phyloP scores from a whole-genome alignment of 2,329 filamentous ascomycete species.

The Sclerotinia glacialis region DNA sequence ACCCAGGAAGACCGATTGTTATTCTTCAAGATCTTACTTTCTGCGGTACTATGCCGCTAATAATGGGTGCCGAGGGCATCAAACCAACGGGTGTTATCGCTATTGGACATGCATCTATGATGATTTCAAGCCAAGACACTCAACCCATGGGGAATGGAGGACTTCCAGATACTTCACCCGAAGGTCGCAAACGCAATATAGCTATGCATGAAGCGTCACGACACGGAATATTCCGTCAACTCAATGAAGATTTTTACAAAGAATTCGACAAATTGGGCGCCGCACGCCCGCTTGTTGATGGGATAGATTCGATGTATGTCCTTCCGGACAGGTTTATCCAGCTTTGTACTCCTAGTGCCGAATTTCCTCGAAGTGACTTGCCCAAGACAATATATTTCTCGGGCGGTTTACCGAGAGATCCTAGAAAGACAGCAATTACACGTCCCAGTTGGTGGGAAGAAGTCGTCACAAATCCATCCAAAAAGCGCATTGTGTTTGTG shows the following conservation, averaged over 20 bases:
- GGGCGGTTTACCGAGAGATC: background rate
- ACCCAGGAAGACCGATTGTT: background rate
- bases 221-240: constrained; percentile 10
- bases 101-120: constrained; percentile 42
- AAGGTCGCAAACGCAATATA: constrained; percentile 42
- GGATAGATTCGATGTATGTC: constrained; percentile 31
- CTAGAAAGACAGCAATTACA: background rate
- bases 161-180: constrained; percentile 41
- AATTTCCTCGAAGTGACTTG: background rate
- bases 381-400: background rate
- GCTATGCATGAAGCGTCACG: constrained; percentile 26
- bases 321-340: constrained; percentile 5
- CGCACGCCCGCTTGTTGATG: background rate
- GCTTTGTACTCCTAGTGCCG: background rate
- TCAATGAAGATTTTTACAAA: background rate
- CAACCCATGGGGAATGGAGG: constrained; percentile 43
- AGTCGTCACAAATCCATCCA: constrained; percentile 41
- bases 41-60: background rate
- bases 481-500: constrained; percentile 40
- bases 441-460: constrained; percentile 47
- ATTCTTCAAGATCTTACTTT: background rate
- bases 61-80: constrained; percentile 44
- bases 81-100: constrained; percentile 41
- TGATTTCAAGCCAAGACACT: constrained; percentile 41
- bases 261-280: constrained; percentile 36